These are phyloP conservation scores for Rehmannia glutinosa DNA, from an alignment of 257 asterid genomes.

Conservation along the genomic window DNA sequence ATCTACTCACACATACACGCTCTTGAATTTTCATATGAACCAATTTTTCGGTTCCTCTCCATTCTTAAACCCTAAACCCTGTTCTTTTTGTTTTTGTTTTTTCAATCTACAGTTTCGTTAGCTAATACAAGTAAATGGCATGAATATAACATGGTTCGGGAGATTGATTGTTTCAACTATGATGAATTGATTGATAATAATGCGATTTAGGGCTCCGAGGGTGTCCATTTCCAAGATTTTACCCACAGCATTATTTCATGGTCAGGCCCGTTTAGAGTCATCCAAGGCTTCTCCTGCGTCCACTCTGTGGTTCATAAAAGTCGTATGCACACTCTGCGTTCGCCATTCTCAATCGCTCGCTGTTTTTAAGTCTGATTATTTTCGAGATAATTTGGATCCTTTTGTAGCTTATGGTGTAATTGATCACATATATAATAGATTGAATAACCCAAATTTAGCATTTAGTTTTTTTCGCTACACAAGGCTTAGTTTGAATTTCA, in stretches of 20 bases:
- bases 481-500: slow-evolving; percentile 46
- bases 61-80: too few relatives aligned
- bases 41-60: too few relatives aligned
- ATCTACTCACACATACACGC: too few relatives aligned
- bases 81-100: too few relatives aligned
- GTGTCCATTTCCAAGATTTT: slow-evolving; percentile 42
- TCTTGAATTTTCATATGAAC: too few relatives aligned
- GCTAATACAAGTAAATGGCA: too few relatives aligned
- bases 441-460: slow-evolving; percentile 54
- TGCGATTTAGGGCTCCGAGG: slow-evolving; percentile 64
- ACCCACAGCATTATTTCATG: slow-evolving; percentile 39
- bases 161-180: too few relatives aligned
- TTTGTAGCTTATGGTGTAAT: slow-evolving; percentile 55
- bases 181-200: slow-evolving; percentile 24
- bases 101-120: too few relatives aligned
- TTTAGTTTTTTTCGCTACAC: slow-evolving; percentile 61
- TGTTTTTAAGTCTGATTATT: slow-evolving; percentile 50
- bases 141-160: too few relatives aligned
- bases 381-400: slow-evolving; percentile 53
- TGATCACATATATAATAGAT: slow-evolving; percentile 37
- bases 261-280: slow-evolving; percentile 26
- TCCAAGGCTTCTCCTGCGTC: slow-evolving; percentile 30
- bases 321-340: slow-evolving; percentile 68
- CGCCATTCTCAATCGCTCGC: slow-evolving; percentile 37
- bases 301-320: slow-evolving; percentile 72